phyloP scores from a whole-genome alignment of 768 basidiomycete genomes.

The Kwoniella heveanensis region DNA sequence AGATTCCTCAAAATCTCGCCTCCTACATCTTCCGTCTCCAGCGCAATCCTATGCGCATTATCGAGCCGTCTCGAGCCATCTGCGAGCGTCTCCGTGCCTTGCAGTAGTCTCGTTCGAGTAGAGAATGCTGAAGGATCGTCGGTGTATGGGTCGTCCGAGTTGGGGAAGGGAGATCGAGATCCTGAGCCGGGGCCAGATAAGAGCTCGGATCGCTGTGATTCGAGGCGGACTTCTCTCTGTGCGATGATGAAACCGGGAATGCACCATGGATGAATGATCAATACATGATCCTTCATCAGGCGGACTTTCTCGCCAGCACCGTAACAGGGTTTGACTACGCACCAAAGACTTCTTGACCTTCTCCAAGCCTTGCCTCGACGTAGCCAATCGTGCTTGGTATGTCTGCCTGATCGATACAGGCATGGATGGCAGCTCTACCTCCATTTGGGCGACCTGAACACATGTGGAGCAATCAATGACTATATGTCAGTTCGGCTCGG shows the following conservation, averaged over 20 bases:
- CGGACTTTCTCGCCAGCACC: no score
- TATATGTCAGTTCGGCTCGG: no score
- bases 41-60: conserved; percentile 85
- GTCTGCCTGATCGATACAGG: conserved; percentile 77
- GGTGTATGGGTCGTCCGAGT: conserved; percentile 67
- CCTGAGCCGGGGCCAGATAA: conserved; percentile 58
- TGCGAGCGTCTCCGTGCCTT: conserved; percentile 74
- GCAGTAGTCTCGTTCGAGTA: conserved; percentile 69
- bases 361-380: conserved; percentile 73
- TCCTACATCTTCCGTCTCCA: conserved; percentile 95
- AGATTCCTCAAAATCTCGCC: conserved; percentile 87
- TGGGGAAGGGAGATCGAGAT: conserved; percentile 26
- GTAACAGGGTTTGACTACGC: conserved; percentile 28
- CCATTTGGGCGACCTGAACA: conserved; percentile 95
- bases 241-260: neutral
- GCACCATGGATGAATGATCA: no score
- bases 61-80: conserved; percentile 78
- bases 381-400: conserved; percentile 73
- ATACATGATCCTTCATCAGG: no score
- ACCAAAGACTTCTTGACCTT: conserved; percentile 73
- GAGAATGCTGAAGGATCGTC: conserved; percentile 62
- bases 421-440: conserved; percentile 94
- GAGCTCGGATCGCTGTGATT: conserved; percentile 75
- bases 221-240: conserved; percentile 69
- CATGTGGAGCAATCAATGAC: no score